These are phyloP conservation scores for Phytophthora constricta DNA, from an alignment of 352 stramenopile genomes.

Conservation along the genomic window DNA sequence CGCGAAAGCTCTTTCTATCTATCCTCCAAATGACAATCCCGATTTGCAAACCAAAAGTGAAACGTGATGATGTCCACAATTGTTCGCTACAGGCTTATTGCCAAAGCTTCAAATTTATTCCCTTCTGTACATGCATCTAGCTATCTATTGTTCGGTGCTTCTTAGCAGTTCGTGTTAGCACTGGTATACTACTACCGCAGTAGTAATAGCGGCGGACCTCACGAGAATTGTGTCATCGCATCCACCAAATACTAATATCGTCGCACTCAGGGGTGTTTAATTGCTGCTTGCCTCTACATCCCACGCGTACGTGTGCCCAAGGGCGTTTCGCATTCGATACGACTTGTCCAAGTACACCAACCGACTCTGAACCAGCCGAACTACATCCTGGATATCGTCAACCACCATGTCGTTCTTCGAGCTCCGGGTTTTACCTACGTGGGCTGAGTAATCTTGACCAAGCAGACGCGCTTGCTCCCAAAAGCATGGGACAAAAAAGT, in stretches of 20 bases:
- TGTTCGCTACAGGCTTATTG: no score
- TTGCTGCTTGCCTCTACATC: constrained; percentile 14
- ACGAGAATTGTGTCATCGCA: no score
- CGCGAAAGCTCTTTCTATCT: no score
- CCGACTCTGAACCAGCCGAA: constrained; percentile 16
- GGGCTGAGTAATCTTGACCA: constrained; percentile 35
- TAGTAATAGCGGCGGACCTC: no score
- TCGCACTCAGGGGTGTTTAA: background rate
- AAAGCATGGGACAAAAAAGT: constrained; percentile 36
- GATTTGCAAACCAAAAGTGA: no score
- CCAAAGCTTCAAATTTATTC: no score
- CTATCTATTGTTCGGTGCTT: no score
- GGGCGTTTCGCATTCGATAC: constrained; percentile 25
- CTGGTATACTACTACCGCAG: no score
- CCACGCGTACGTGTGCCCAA: constrained; percentile 29
- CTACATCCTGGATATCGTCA: constrained; percentile 26
- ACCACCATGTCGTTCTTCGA: constrained; percentile 29
- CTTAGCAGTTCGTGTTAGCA: no score
- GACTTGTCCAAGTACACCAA: constrained; percentile 31
- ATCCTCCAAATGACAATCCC: no score
- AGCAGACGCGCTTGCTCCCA: constrained; percentile 38
- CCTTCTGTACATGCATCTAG: no score
- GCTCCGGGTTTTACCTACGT: constrained; percentile 22
- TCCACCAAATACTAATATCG: constrained; percentile 14
- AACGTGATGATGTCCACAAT: no score